phyloP scores from a whole-genome alignment of 495 filamentous ascomycete genomes.

The Penicillium antarcticum region DNA sequence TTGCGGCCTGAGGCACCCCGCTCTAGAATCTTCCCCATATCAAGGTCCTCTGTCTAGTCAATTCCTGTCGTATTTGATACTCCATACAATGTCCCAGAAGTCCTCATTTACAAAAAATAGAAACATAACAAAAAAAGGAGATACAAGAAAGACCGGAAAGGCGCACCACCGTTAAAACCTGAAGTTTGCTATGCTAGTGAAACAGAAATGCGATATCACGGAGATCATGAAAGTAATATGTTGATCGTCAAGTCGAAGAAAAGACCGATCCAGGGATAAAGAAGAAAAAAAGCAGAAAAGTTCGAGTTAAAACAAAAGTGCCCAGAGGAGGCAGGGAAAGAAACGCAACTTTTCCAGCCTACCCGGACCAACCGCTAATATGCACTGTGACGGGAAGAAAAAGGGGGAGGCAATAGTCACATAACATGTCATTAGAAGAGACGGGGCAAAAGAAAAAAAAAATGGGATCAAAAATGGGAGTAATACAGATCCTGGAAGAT shows the following conservation, averaged over 20 bases:
- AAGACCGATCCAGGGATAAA: slow-evolving; percentile 7
- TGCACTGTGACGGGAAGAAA: slow-evolving; percentile 40
- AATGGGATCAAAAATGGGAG: slow-evolving; percentile 36
- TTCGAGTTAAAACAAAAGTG: slow-evolving; percentile 24
- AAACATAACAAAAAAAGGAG: slow-evolving; percentile 4
- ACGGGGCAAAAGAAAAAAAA: slow-evolving; percentile 11
- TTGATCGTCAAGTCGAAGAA: slow-evolving; percentile 12
- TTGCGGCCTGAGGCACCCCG: slow-evolving; percentile 9
- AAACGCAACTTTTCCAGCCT: slow-evolving; percentile 41
- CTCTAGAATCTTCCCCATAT: slow-evolving; percentile 7
- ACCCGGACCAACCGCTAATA: slow-evolving; percentile 45
- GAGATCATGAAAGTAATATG: slow-evolving; percentile 9
- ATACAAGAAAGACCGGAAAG: slow-evolving; percentile 14
- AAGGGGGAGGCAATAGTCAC: slow-evolving; percentile 28
- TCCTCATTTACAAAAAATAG: slow-evolving; percentile 2
- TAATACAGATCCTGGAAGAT: slow-evolving; percentile 41
- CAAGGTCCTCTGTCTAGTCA: neutral
- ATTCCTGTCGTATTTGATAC: too few species aligned
- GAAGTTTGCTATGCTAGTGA: slow-evolving; percentile 28
- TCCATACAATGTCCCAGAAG: neutral
- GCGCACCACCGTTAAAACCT: slow-evolving; percentile 19
- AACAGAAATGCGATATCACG: slow-evolving; percentile 22
- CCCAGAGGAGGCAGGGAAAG: slow-evolving; percentile 35
- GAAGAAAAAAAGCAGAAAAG: slow-evolving; percentile 13
- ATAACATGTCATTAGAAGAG: slow-evolving; percentile 47